Evolutionary conservation across 2,329 filamentous ascomycete species (phyloP), one percentile per base, ranked within the genome.

Genomic region (Aspergillus clavatus): DNA sequence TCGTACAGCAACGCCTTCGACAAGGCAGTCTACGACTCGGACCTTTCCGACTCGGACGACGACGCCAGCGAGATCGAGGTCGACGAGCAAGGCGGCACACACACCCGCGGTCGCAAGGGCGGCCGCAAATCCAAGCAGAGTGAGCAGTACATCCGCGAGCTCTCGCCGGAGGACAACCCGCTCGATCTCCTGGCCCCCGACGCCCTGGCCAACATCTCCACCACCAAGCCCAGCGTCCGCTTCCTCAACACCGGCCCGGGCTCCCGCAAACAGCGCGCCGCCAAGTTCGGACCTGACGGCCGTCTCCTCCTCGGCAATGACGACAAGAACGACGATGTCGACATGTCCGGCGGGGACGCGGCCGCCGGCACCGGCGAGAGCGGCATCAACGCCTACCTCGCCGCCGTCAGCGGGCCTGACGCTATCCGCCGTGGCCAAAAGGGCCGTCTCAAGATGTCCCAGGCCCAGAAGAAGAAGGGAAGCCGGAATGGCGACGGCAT

Each of bases 1-100:
- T 52, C 60, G 19, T 95, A 94, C 63, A 89, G 90, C 68, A 94
- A 87, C 69, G 91, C 94, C 61, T 96, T 93, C 67, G 91, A 97
- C 66, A 86, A 95, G 68, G 90, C 91, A n/a, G 81, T 98, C 26
- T 95, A 96, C 63, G 90, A 89, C 63, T 87, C 82, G 55, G 84
- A 76, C 39, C 65, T 82, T 37, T 76, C 74, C 10, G 81, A 83
- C 24, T 81, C 80, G 7, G 81, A 84, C 53, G 80, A 78, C 54
- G 81, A 83, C 72, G 54, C 65, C 33, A 71, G 66, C 44, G 68
- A 69, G 26, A 65, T 71, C 40, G 68, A 72, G 28, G 59, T 70
- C 47, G 69, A 70, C 48, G 59, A 65, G 28, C 54, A 59, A 14
- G 66, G 65, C 7, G 52, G 50, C 41, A 59, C 62, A 5, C 66